Percentiles rank a stretch among this genome's conserved stretches.
These are phyloP conservation scores for Trichosporon sp. DNA, from an alignment of 1,284 basidiomycete species.

Conservation along the genomic window DNA sequence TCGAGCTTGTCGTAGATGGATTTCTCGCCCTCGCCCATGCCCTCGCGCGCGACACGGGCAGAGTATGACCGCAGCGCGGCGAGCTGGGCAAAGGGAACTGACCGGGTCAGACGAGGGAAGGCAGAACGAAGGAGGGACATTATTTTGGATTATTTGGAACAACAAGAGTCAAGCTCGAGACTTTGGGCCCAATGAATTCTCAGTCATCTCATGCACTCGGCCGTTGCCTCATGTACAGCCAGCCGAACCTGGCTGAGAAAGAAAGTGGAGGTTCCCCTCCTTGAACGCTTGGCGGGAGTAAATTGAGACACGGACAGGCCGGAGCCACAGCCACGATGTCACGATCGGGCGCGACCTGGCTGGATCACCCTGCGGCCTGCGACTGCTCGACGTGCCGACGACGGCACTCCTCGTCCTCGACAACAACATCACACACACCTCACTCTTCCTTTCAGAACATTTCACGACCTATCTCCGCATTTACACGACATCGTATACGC, in stretches of 20 bases:
- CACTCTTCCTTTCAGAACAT: background rate
- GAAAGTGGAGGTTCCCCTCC: slow-evolving; percentile 8
- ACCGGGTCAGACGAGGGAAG: background rate
- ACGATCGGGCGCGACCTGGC: slow-evolving; percentile 3
- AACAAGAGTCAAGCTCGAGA: background rate
- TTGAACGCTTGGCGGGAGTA: slow-evolving; percentile 12
- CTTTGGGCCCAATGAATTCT: background rate
- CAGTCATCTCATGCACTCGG: slow-evolving; percentile 11
- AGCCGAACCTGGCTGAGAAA: background rate
- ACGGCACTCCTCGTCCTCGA: background rate
- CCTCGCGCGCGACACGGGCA: slow-evolving; percentile 22
- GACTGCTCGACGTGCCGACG: background rate
- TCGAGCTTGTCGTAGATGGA: slow-evolving; percentile 72
- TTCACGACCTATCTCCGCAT: background rate
- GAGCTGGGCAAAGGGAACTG: background rate
- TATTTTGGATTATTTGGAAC: background rate
- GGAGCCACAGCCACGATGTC: slow-evolving; percentile 18
- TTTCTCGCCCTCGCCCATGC: slow-evolving; percentile 66
- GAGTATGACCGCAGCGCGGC: slow-evolving; percentile 25
- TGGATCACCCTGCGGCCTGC: background rate
- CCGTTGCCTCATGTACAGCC: background rate
- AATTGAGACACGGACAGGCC: background rate
- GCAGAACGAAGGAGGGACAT: slow-evolving; percentile 18
- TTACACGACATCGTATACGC: background rate
- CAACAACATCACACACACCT: background rate